Base-by-base conservation (phyloP, 83 land plant genomes). In the Diphasiastrum complanatum region DNA sequence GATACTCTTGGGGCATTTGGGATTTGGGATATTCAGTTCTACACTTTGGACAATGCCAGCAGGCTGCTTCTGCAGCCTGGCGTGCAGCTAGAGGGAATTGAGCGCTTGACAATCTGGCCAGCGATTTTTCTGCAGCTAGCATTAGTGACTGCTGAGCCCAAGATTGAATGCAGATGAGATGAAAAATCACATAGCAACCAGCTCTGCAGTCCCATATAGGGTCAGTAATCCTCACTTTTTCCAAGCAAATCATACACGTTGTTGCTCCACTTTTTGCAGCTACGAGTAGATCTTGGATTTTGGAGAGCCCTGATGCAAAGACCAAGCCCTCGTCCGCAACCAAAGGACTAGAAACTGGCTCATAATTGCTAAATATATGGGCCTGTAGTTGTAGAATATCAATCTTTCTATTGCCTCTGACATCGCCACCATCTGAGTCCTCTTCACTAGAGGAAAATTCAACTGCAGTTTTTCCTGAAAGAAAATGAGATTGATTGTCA, bases 121-220 rank as follows among this genome's bases (percentile, higher is more conserved):
- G n/a, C 18, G 45, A 41, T n/a, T n/a, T n/a, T n/a, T n/a, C n/a
- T n/a, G n/a, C n/a, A n/a, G n/a, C 6, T 4, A 18, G 51, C 6
- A 18, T n/a, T n/a, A n/a, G n/a, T 41, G 45, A 41, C 45, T 41
- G 45, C 12, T 18, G 45, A 14, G 45, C 45, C 45, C 45, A 41
- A 41, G 45, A 41, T 18, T 41, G 45, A 14, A 41, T 41, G n/a
- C 45, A 41, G n/a, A 41, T 41, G 45, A 41, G 45, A 41, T 41
- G 45, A 18, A 41, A 1, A 41, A 41, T 18, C 12, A 0, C 45
- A 41, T 41, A 41, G n/a, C 45, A 41, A 14, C 45, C 45, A 14
- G n/a, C 45, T 14, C 31, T 55, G 35, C 59, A 55, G 34, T 26
- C 16, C 59, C 59, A 55, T 12, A 55, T 32, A 16, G 59, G 59